These are phyloP conservation scores for Zostera marina DNA, from an alignment of 116 monocot species.

Conservation along the genomic window DNA sequence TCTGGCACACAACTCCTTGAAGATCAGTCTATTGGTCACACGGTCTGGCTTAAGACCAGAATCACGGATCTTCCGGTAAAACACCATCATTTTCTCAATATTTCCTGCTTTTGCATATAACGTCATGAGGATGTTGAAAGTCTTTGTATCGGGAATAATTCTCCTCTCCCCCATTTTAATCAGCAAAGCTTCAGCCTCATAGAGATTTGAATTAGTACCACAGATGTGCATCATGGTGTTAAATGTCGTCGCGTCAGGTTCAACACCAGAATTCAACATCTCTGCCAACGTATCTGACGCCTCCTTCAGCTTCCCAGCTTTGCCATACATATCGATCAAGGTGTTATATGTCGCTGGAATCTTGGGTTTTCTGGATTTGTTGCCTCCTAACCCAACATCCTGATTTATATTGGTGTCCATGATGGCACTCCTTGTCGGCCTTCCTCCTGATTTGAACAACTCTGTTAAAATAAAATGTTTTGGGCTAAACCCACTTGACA, in stretches of 20 bases:
- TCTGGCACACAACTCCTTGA: slow-evolving; percentile 36
- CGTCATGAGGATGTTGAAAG: slow-evolving; percentile 72
- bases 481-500: slow-evolving; percentile 11
- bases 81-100: slow-evolving; percentile 14
- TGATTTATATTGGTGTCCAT: too few relatives aligned
- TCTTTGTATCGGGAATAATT: slow-evolving; percentile 44
- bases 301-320: slow-evolving; percentile 48
- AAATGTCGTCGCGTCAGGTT: slow-evolving; percentile 54
- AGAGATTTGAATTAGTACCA: slow-evolving; percentile 25
- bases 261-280: slow-evolving; percentile 42
- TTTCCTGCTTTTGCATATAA: slow-evolving; percentile 27
- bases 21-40: slow-evolving; percentile 48
- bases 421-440: slow-evolving; percentile 3
- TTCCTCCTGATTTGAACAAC: slow-evolving; percentile 28
- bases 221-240: slow-evolving; percentile 73
- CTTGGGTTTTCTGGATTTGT: slow-evolving; percentile 18
- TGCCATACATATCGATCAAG: slow-evolving; percentile 77
- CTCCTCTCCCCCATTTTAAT: slow-evolving; percentile 54
- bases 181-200: slow-evolving; percentile 49
- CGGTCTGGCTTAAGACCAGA: slow-evolving; percentile 34
- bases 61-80: slow-evolving; percentile 26
- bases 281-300: slow-evolving; percentile 49
- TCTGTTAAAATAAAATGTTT: slow-evolving; percentile 58
- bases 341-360: slow-evolving; percentile 72
- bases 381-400: slow-evolving; percentile 1